A percentile compares a stretch with the other conserved stretches of the same genome.
phyloP scores from a whole-genome alignment of 2,329 filamentous ascomycete species.

The Neofusicoccum sp. region DNA sequence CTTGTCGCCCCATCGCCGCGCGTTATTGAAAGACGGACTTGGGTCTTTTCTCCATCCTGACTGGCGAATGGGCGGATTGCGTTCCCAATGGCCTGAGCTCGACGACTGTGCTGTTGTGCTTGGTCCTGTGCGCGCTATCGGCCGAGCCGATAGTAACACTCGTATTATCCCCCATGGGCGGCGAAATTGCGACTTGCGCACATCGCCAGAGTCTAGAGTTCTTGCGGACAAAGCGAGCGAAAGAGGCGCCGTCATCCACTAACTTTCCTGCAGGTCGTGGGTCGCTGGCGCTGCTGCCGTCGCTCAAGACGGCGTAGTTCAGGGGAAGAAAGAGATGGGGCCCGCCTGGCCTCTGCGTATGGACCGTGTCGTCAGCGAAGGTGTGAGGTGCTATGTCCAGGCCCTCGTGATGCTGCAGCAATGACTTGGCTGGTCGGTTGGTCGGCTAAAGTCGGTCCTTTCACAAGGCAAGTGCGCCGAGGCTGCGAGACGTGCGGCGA shows the following conservation, averaged over 20 bases:
- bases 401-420: conserved; percentile 2
- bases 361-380: conserved; percentile 6
- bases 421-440: conserved; percentile 4
- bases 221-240: not conserved
- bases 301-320: conserved; percentile 14
- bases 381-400: conserved; percentile 1
- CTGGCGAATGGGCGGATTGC: too few relatives aligned
- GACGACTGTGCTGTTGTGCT: not conserved
- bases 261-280: not conserved
- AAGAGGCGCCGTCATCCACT: not conserved
- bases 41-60: too few relatives aligned
- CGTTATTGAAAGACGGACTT: too few relatives aligned
- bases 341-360: conserved; percentile 3
- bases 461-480: not conserved
- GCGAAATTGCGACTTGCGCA: conserved; percentile 13
- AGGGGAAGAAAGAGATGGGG: conserved; percentile 5
- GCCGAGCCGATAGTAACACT: conserved; percentile 11
- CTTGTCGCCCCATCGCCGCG: not conserved
- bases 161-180: conserved; percentile 9
- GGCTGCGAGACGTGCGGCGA: not conserved
- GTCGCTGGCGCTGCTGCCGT: not conserved
- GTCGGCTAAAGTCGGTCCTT: not conserved
- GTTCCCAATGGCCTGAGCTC: not conserved
- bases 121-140: conserved; percentile 4
- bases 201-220: not conserved